Conservation (phyloP, 2,329 filamentous ascomycete species). For the Neopestalotiopsis rosae region DNA sequence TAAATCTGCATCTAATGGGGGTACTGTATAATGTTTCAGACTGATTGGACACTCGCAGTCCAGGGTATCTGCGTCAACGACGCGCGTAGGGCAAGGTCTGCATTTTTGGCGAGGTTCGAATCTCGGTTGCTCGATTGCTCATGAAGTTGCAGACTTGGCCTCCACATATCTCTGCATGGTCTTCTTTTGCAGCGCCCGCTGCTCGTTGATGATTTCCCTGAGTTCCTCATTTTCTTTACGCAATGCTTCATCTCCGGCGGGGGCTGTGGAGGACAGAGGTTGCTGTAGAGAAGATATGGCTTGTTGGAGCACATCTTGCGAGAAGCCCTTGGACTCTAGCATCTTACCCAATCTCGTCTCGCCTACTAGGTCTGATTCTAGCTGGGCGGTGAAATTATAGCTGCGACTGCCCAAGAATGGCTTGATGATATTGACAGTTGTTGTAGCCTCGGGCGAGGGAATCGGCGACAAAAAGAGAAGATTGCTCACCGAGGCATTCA, state of each 20-base stretch:
- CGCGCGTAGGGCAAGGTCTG: neutral
- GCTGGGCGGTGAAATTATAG: slow-evolving; percentile 70
- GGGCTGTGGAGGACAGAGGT: slow-evolving; percentile 27
- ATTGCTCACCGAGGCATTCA: slow-evolving; percentile 85
- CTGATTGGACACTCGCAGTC: neutral
- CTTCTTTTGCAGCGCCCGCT: slow-evolving; percentile 47
- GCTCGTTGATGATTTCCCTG: slow-evolving; percentile 50
- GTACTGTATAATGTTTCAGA: slow-evolving; percentile 16
- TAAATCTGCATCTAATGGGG: neutral
- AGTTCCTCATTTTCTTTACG: slow-evolving; percentile 50
- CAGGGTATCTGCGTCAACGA: neutral
- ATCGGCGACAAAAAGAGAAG: slow-evolving; percentile 73
- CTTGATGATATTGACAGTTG: slow-evolving; percentile 73
- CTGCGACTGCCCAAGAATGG: slow-evolving; percentile 72
- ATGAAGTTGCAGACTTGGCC: slow-evolving; percentile 31
- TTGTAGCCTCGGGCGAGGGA: slow-evolving; percentile 51
- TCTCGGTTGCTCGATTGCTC: slow-evolving; percentile 14
- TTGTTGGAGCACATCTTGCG: slow-evolving; percentile 51
- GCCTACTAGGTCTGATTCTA: slow-evolving; percentile 50
- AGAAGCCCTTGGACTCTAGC: slow-evolving; percentile 53
- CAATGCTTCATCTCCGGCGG: slow-evolving; percentile 39
- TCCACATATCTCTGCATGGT: slow-evolving; percentile 38
- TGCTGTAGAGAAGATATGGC: slow-evolving; percentile 54
- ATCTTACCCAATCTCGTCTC: slow-evolving; percentile 51
- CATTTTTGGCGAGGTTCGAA: neutral